Conservation (phyloP, 306 rosid species). For the Betula pendula region DNA sequence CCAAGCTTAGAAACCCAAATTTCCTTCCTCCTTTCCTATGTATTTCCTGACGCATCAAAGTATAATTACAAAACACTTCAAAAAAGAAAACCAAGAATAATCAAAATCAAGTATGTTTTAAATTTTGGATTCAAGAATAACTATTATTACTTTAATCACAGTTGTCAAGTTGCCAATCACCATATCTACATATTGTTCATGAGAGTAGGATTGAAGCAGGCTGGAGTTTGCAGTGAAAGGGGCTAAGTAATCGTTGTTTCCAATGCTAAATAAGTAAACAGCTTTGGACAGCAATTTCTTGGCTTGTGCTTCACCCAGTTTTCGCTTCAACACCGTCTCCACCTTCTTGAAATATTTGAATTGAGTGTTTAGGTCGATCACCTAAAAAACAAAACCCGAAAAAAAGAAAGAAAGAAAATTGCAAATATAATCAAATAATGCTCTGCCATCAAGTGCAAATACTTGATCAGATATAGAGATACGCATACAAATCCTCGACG, state of each 20-base stretch:
- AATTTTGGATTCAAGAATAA: no score
- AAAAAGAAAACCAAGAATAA: not conserved
- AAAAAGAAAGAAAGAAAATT: not conserved
- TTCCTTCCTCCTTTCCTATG: constrained; percentile 38
- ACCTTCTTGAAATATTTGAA: constrained; percentile 27
- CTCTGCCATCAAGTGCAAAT: no score
- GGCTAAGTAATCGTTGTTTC: constrained; percentile 30
- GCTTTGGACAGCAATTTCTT: constrained; percentile 25
- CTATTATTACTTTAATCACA: constrained; percentile 30
- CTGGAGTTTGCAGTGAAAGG: constrained; percentile 12
- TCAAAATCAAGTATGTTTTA: no score
- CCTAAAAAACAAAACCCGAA: not conserved
- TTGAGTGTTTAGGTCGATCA: constrained; percentile 33
- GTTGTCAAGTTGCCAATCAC: constrained; percentile 37
- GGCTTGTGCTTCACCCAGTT: constrained; percentile 20
- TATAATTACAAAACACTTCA: not conserved
- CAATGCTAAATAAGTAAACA: constrained; percentile 33
- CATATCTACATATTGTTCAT: constrained; percentile 21
- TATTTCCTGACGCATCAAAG: constrained; percentile 22
- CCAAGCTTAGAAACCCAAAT: constrained; percentile 11
- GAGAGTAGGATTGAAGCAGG: not conserved
- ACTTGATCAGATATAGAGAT: not conserved
- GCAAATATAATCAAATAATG: not conserved
- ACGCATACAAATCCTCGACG: constrained; percentile 36
- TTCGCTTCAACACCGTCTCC: constrained; percentile 10